Evolutionary conservation across 257 asterid species (phyloP).

Genomic region (Sherardia arvensis): DNA sequence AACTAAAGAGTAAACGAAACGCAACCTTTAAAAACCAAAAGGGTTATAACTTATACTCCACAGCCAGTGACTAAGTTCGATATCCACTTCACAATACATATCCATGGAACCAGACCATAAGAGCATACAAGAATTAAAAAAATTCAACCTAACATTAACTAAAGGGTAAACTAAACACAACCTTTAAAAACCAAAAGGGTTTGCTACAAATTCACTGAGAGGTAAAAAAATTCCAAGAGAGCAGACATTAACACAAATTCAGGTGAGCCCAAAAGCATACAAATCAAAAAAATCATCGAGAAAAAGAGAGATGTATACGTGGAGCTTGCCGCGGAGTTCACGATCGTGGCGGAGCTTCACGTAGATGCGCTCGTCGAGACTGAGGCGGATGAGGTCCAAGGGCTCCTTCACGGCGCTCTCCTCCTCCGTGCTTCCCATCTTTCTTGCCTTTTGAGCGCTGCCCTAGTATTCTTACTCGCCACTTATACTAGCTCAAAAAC

Average conservation of each 20-base stretch:
- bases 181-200: constrained; percentile 7
- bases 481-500: neutral
- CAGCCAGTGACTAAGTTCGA: too few species aligned
- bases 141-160: neutral
- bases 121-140: too few species aligned
- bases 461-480: neutral
- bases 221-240: neutral
- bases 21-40: too few species aligned
- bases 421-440: constrained; percentile 88
- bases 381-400: constrained; percentile 93
- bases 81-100: neutral
- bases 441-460: neutral
- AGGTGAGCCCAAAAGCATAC: neutral
- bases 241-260: constrained; percentile 1
- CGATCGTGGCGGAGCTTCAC: constrained; percentile 98
- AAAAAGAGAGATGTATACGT: constrained; percentile 23
- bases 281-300: neutral
- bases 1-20: too few species aligned
- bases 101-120: too few species aligned
- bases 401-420: constrained; percentile 99
- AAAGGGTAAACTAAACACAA: neutral
- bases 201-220: neutral
- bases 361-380: constrained; percentile 96
- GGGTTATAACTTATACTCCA: too few species aligned
- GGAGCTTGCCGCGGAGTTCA: constrained; percentile 97